These are phyloP conservation scores for Calocybe gangraenosa DNA, from an alignment of 768 basidiomycete genomes.

Conservation along the genomic window DNA sequence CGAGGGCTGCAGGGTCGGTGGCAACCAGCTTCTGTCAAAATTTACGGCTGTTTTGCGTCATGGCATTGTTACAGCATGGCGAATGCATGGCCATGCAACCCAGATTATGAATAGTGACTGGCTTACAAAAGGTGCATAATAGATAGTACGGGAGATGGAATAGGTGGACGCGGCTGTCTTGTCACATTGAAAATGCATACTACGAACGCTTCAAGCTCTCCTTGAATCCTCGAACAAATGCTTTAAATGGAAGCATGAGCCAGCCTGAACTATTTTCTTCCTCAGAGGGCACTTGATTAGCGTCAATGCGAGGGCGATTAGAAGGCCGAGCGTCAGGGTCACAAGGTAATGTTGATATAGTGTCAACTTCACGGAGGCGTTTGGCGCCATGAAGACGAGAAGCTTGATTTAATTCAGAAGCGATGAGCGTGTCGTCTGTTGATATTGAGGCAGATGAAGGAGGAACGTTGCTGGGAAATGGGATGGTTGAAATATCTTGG, in stretches of 20 bases:
- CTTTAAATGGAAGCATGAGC: slow-evolving; percentile 59
- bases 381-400: slow-evolving; percentile 34
- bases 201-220: slow-evolving; percentile 40
- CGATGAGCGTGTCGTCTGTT: slow-evolving; percentile 31
- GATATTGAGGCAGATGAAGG: slow-evolving; percentile 30
- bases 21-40: no score
- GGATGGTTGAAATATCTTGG: slow-evolving; percentile 9
- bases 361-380: slow-evolving; percentile 42
- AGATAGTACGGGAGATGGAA: neutral
- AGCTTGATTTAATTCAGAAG: slow-evolving; percentile 18
- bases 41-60: neutral
- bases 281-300: slow-evolving; percentile 37
- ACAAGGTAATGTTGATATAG: slow-evolving; percentile 18
- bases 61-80: slow-evolving; percentile 1
- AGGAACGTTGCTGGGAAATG: slow-evolving; percentile 17
- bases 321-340: slow-evolving; percentile 37
- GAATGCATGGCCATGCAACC: slow-evolving; percentile 8
- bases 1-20: slow-evolving; percentile 9
- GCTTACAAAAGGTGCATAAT: slow-evolving; percentile 4
- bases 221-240: slow-evolving; percentile 64
- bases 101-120: slow-evolving; percentile 9
- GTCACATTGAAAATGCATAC: slow-evolving; percentile 7
- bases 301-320: slow-evolving; percentile 50
- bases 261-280: slow-evolving; percentile 51
- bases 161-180: neutral